Evolutionary conservation across 2,329 filamentous ascomycete species (phyloP).

Genomic region (Trichophyton benhamiae): DNA sequence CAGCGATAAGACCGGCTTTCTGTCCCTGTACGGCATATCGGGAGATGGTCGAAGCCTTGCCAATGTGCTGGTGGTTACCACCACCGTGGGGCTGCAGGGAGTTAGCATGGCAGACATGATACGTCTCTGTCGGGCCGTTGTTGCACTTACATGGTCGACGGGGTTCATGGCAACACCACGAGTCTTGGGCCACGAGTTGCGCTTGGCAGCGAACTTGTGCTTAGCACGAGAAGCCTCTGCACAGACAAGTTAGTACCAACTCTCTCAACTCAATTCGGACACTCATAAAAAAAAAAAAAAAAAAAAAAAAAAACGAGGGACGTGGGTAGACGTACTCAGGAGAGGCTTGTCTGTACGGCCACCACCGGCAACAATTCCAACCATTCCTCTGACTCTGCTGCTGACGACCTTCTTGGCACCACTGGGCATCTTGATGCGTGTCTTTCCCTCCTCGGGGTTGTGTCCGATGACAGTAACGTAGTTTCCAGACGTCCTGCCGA

Average conservation of each 20-base stretch:
- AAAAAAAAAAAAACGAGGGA: background rate
- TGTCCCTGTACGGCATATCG: conserved; percentile 96
- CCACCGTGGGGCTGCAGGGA: conserved; percentile 62
- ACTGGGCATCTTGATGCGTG: conserved; percentile 96
- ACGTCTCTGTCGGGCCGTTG: background rate
- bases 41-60: conserved; percentile 99
- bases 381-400: conserved; percentile 90
- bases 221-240: conserved; percentile 97
- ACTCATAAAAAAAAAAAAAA: too few species aligned
- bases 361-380: conserved; percentile 98
- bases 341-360: conserved; percentile 99
- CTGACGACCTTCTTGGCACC: conserved; percentile 98
- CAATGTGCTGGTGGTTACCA: conserved; percentile 99
- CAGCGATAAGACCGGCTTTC: conserved; percentile 99
- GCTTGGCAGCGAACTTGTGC: conserved; percentile 99
- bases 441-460: conserved; percentile 99
- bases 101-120: background rate
- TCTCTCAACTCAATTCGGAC: background rate
- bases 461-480: conserved; percentile 97
- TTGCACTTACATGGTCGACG: conserved; percentile 68
- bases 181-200: conserved; percentile 99
- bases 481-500: conserved; percentile 97
- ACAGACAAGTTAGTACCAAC: conserved; percentile 24
- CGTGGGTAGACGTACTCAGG: conserved; percentile 50
- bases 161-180: conserved; percentile 99